Conservation (phyloP, 768 basidiomycete species). For the Scleroderma citrinum region DNA sequence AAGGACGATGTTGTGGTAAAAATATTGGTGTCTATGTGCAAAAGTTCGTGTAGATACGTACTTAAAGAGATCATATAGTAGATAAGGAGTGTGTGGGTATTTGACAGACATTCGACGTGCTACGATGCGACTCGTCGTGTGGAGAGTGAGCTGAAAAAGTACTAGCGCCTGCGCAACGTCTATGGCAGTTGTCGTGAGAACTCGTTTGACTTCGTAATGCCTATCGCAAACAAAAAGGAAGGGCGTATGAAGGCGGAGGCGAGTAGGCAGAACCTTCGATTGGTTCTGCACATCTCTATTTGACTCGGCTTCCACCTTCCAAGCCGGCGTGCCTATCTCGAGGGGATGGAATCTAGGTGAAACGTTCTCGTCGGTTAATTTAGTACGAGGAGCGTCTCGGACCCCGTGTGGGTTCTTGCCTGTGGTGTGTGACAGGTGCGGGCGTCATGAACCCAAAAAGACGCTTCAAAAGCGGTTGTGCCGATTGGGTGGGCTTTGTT, state of each 20-base stretch:
- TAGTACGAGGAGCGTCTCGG: background rate
- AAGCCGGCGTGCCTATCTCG: background rate
- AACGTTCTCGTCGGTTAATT: background rate
- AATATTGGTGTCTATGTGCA: background rate
- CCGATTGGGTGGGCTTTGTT: constrained; percentile 18
- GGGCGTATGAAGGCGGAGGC: background rate
- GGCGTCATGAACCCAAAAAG: constrained; percentile 21
- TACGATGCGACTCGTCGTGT: background rate
- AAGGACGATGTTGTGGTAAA: too few species aligned
- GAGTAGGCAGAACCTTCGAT: background rate
- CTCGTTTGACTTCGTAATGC: background rate
- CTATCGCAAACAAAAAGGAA: background rate
- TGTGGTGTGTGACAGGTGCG: constrained; percentile 14
- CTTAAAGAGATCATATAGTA: constrained; percentile 1
- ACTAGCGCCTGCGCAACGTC: background rate
- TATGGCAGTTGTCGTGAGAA: background rate
- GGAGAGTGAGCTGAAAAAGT: background rate
- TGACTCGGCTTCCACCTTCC: background rate
- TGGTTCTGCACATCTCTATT: too few species aligned
- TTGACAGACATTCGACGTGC: background rate
- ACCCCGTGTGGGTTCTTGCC: background rate
- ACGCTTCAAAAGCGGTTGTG: constrained; percentile 25
- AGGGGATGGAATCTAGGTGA: background rate
- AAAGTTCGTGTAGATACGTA: background rate
- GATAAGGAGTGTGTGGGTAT: background rate